phyloP scores from a whole-genome alignment of 352 stramenopile species.

The Globisporangium rhizosaccharum region DNA sequence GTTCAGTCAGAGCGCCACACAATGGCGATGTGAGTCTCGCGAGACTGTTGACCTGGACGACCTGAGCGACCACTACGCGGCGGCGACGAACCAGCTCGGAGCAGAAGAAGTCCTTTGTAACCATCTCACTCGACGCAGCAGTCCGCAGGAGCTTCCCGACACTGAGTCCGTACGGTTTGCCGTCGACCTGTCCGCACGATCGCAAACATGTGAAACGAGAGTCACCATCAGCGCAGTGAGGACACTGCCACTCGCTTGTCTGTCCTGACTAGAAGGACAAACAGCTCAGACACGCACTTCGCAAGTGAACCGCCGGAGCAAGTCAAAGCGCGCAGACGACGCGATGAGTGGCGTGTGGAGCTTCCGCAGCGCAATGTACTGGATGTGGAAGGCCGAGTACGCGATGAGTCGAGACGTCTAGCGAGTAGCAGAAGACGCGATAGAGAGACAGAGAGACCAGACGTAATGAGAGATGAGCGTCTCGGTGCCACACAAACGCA shows the following conservation, averaged over 20 bases:
- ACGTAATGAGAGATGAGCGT: not conserved
- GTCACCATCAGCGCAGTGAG: not conserved
- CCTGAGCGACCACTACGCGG: not conserved
- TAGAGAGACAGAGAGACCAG: not conserved
- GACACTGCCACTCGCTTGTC: too few relatives aligned
- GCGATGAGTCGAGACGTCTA: constrained; percentile 27
- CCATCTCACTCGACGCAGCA: constrained; percentile 5
- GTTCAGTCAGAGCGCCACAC: not conserved
- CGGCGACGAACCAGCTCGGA: constrained; percentile 46
- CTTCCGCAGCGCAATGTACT: constrained; percentile 39
- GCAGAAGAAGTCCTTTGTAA: constrained; percentile 46
- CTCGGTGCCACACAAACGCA: not conserved
- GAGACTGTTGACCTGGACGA: not conserved
- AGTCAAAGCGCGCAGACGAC: constrained; percentile 30
- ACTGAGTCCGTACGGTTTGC: constrained; percentile 45
- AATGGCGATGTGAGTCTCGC: not conserved
- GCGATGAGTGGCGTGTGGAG: constrained; percentile 50
- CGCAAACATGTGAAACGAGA: not conserved
- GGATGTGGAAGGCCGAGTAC: constrained; percentile 43
- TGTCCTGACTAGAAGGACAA: not conserved
- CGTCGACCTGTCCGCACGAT: constrained; percentile 24
- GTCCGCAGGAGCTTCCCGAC: constrained; percentile 41
- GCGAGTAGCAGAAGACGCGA: not conserved
- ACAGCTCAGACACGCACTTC: constrained; percentile 15
- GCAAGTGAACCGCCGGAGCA: constrained; percentile 36